These are phyloP conservation scores for Fusarium gaditjirri DNA, from an alignment of 2,329 filamentous ascomycete species.

Conservation along the genomic window DNA sequence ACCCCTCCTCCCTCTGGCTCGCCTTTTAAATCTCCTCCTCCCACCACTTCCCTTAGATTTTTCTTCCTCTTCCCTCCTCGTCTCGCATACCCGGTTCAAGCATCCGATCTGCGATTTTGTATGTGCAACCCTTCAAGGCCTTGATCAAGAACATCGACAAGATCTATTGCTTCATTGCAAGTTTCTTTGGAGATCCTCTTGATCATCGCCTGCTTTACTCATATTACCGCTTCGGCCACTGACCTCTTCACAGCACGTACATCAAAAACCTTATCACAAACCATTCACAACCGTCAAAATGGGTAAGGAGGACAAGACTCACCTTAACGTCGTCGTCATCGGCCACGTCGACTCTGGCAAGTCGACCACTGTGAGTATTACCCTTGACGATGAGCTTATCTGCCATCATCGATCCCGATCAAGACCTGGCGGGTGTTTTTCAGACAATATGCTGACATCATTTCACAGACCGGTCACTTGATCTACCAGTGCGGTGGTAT, in stretches of 20 bases:
- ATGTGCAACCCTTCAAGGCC: constrained; percentile 36
- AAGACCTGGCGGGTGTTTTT: constrained; percentile 4
- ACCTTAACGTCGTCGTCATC: constrained; percentile 99
- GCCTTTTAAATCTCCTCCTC: constrained; percentile 55
- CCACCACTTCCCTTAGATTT: constrained; percentile 50
- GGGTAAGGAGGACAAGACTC: constrained; percentile 92
- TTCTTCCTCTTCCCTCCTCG: constrained; percentile 54
- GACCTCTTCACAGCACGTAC: constrained; percentile 38
- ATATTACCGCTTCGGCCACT: constrained; percentile 17
- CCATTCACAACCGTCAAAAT: constrained; percentile 51
- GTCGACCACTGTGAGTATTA: constrained; percentile 87
- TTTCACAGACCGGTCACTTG: constrained; percentile 78
- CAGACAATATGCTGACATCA: constrained; percentile 41
- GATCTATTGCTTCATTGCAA: constrained; percentile 15
- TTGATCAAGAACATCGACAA: constrained; percentile 22
- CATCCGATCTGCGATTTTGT: constrained; percentile 57
- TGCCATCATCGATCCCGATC: constrained; percentile 19
- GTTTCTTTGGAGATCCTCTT: constrained; percentile 7
- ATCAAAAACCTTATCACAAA: constrained; percentile 38
- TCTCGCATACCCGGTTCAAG: constrained; percentile 59
- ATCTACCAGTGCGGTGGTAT: constrained; percentile 99
- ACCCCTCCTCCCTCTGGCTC: constrained; percentile 46
- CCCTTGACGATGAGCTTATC: constrained; percentile 28
- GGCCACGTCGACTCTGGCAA: constrained; percentile 99
- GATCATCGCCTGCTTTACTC: constrained; percentile 4